These are phyloP conservation scores for Hansenula lynferdii DNA, from an alignment of 1,139 yeast genomes.

Conservation along the genomic window DNA sequence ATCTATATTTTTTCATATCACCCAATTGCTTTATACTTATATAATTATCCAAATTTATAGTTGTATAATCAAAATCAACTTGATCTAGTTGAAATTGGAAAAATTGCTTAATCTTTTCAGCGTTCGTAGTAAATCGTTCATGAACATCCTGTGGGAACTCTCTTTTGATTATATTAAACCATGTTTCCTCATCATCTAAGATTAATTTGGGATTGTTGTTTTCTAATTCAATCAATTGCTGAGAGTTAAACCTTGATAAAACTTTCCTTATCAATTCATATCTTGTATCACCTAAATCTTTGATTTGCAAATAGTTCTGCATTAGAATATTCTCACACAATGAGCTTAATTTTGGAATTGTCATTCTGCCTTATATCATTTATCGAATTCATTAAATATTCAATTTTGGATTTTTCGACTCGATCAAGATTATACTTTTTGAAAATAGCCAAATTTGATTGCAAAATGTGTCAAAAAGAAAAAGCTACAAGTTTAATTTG, in stretches of 20 bases:
- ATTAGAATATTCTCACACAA: constrained; percentile 19
- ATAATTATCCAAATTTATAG: constrained; percentile 14
- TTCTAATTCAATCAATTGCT: constrained; percentile 45
- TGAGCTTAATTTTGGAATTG: constrained; percentile 13
- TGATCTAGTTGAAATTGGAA: constrained; percentile 15
- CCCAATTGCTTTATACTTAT: constrained; percentile 11
- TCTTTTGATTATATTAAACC: constrained; percentile 39
- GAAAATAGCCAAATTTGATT: too few relatives aligned
- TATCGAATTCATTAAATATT: too few relatives aligned
- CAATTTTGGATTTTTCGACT: too few relatives aligned
- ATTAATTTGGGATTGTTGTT: constrained; percentile 35
- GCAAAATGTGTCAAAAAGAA: too few relatives aligned
- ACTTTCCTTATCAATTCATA: constrained; percentile 42
- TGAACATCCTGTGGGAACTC: constrained; percentile 42
- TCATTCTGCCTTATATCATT: too few relatives aligned
- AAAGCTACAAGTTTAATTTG: too few relatives aligned
- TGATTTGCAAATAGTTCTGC: constrained; percentile 11
- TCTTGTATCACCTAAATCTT: constrained; percentile 45
- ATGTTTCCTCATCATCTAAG: constrained; percentile 48
- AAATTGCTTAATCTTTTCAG: constrained; percentile 12
- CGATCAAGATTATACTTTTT: too few relatives aligned
- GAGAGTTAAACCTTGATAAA: constrained; percentile 38
- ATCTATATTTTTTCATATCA: constrained; percentile 19
- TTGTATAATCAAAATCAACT: constrained; percentile 7
- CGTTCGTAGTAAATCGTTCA: constrained; percentile 14